Conservation (phyloP, 164 flowering plant genomes). For the Kingdonia uniflora region DNA sequence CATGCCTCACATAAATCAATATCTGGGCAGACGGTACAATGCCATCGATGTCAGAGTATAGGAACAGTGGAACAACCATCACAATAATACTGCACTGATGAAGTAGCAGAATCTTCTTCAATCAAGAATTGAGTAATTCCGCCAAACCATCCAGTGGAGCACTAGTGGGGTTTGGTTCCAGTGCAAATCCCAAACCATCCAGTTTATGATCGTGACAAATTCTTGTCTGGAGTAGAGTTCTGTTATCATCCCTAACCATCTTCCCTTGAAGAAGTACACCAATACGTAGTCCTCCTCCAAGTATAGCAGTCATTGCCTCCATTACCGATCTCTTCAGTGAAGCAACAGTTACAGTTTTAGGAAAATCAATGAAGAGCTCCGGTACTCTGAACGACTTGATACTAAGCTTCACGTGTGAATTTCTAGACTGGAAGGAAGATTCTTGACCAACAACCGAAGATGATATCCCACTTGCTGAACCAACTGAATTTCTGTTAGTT, state of each 20-base stretch:
- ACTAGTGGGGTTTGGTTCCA: no score
- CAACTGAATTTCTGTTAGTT: no score
- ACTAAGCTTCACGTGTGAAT: constrained; percentile 79
- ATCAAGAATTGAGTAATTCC: constrained; percentile 72
- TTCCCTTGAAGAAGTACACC: constrained; percentile 82
- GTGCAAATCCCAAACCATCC: no score
- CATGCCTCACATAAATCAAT: constrained; percentile 99
- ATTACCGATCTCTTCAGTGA: constrained; percentile 84
- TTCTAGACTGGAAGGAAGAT: constrained; percentile 36
- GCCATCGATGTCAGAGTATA: constrained; percentile 91
- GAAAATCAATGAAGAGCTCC: constrained; percentile 84
- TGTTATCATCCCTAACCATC: constrained; percentile 74
- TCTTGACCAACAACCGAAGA: constrained; percentile 33
- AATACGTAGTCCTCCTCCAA: constrained; percentile 66
- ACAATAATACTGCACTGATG: constrained; percentile 97
- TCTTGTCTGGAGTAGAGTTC: constrained; percentile 69
- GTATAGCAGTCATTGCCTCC: constrained; percentile 84
- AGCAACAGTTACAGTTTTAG: constrained; percentile 87
- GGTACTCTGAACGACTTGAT: constrained; percentile 93
- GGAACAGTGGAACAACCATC: constrained; percentile 99
- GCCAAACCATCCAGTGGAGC: constrained; percentile 24
- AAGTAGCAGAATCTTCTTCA: constrained; percentile 86
- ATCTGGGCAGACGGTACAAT: constrained; percentile 95
- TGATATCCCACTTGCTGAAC: constrained; percentile 37
- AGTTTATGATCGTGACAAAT: constrained; percentile 53